Conservation (phyloP, 345 rosid genomes). For the Nephelium lappaceum region DNA sequence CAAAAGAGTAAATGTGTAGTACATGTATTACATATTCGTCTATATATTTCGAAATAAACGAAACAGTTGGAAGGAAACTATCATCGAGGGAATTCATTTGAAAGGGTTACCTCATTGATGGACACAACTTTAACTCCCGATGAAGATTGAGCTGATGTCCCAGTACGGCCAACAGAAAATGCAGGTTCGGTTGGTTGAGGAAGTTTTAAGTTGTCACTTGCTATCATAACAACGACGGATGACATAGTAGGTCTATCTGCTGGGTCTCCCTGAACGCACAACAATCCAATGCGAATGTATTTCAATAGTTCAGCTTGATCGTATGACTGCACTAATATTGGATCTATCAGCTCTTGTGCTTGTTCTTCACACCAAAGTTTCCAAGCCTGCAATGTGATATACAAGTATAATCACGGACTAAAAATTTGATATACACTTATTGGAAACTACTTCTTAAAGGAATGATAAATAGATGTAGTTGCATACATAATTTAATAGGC, state of each 20-base stretch:
- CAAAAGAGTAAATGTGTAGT: too few species aligned
- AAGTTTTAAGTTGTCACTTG: conserved; percentile 19
- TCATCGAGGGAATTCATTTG: conserved; percentile 17
- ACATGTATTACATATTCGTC: too few species aligned
- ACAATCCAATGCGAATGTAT: conserved; percentile 18
- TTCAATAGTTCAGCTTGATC: conserved; percentile 5
- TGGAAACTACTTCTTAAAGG: too few species aligned
- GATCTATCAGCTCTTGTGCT: conserved; percentile 15
- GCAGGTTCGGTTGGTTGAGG: conserved; percentile 27
- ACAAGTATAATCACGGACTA: background rate
- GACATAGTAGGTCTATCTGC: conserved; percentile 24
- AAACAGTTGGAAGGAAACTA: background rate
- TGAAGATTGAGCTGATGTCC: background rate
- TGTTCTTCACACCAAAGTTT: conserved; percentile 13
- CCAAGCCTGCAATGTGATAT: conserved; percentile 17
- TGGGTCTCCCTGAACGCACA: conserved; percentile 29
- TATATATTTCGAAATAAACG: too few species aligned
- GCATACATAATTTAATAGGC: background rate
- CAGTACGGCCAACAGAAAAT: conserved; percentile 18
- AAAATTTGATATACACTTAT: background rate
- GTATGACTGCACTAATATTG: conserved; percentile 1
- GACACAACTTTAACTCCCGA: background rate
- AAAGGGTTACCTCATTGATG: conserved; percentile 15
- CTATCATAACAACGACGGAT: conserved; percentile 6
- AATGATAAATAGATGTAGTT: background rate